Conservation (phyloP, 179 eudicot genomes). For the Spinacia oleracea region DNA sequence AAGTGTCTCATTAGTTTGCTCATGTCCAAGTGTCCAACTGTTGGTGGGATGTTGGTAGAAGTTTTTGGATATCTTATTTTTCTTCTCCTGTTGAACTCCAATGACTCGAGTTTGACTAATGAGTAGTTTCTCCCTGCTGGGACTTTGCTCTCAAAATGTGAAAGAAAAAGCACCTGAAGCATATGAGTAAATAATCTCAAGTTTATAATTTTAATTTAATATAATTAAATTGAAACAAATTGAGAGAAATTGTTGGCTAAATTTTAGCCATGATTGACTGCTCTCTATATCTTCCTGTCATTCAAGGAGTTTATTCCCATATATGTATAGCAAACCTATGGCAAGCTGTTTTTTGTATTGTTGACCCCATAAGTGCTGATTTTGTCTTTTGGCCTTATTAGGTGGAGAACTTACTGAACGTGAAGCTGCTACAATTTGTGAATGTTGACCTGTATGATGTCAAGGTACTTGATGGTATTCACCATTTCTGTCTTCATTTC, state of each 20-base stretch:
- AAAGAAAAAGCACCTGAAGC: neutral
- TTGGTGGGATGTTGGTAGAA: neutral
- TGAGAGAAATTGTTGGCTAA: neutral
- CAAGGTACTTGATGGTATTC: constrained; percentile 63
- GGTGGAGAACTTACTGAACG: constrained; percentile 77
- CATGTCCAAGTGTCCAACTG: neutral
- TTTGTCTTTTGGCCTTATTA: constrained; percentile 35
- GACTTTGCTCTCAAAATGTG: neutral
- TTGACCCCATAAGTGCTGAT: constrained; percentile 23
- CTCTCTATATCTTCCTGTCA: neutral
- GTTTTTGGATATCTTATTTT: neutral
- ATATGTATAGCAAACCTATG: neutral
- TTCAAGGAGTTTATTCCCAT: neutral
- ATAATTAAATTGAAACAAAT: neutral
- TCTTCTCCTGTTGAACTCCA: neutral
- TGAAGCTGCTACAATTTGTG: constrained; percentile 65
- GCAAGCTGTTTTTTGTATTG: neutral
- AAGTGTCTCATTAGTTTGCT: neutral
- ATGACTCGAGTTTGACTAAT: neutral
- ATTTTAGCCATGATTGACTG: neutral
- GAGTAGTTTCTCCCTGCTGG: neutral
- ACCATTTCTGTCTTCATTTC: constrained; percentile 17
- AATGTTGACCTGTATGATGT: constrained; percentile 75
- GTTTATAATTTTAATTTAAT: neutral
- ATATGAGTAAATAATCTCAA: neutral